These are phyloP conservation scores for Clavariopsis aquatica DNA, from an alignment of 495 filamentous ascomycete genomes.

Conservation along the genomic window DNA sequence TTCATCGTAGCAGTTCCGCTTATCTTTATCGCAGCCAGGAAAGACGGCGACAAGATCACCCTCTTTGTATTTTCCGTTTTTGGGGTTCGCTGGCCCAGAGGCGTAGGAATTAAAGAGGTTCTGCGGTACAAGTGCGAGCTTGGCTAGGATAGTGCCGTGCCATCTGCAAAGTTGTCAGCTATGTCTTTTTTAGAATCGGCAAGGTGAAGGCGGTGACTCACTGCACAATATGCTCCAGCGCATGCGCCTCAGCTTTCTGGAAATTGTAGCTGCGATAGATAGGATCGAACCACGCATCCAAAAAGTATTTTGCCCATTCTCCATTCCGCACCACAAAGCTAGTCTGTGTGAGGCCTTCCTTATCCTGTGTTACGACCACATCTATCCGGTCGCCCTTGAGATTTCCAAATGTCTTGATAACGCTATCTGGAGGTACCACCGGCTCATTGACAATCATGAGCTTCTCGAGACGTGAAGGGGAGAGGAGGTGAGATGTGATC, in stretches of 20 bases:
- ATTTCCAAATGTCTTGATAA: conserved; percentile 92
- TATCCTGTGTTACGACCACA: conserved; percentile 82
- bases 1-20: conserved; percentile 70
- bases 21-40: conserved; percentile 62
- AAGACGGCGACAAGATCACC: conserved; percentile 85
- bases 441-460: conserved; percentile 82
- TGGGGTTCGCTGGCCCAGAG: conserved; percentile 50
- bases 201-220: conserved; percentile 21
- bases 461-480: conserved; percentile 64
- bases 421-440: conserved; percentile 90
- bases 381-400: conserved; percentile 75
- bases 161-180: conserved; percentile 59
- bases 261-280: conserved; percentile 92
- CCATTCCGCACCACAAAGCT: conserved; percentile 82
- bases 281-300: conserved; percentile 97
- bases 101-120: conserved; percentile 76
- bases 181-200: conserved; percentile 43
- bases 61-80: conserved; percentile 67
- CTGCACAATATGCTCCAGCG: conserved; percentile 63
- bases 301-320: conserved; percentile 87
- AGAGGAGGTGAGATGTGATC: conserved; percentile 70
- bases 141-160: conserved; percentile 96
- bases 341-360: conserved; percentile 69
- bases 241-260: conserved; percentile 89
- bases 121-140: conserved; percentile 83